Percentiles rank a stretch among this genome's conserved stretches.
Evolutionary conservation across 208 protist genomes (phyloP).

Genomic region (Leishmania gerbilli): DNA sequence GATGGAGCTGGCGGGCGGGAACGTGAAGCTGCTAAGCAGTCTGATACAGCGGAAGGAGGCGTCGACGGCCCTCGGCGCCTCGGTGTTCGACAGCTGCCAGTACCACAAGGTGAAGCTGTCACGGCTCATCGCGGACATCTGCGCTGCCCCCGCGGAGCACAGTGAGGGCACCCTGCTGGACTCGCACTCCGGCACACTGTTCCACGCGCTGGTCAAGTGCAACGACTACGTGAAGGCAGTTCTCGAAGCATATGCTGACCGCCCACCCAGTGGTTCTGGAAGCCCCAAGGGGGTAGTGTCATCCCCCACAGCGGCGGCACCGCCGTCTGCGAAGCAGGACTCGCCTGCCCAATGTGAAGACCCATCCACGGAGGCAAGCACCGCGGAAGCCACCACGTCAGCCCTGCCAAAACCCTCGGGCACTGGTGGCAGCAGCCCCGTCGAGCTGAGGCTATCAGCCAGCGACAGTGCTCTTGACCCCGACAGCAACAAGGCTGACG

Average conservation of each 20-base stretch:
- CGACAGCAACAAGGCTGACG: constrained; percentile 9
- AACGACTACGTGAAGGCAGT: constrained; percentile 32
- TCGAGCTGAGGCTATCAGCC: constrained; percentile 15
- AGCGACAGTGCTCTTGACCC: neutral
- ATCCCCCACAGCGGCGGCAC: constrained; percentile 4
- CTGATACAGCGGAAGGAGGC: constrained; percentile 52
- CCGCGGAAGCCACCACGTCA: neutral
- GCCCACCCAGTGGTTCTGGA: constrained; percentile 5
- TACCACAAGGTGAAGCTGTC: constrained; percentile 73
- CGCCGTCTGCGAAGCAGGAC: neutral
- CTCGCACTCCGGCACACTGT: constrained; percentile 17
- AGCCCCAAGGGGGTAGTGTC: constrained; percentile 14
- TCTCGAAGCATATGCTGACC: constrained; percentile 23
- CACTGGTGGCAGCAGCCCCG: constrained; percentile 7
- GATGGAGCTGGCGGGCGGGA: constrained; percentile 50
- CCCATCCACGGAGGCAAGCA: neutral
- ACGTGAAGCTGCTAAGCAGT: constrained; percentile 60
- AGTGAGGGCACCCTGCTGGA: constrained; percentile 42
- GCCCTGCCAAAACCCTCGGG: neutral
- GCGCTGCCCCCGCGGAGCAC: constrained; percentile 31
- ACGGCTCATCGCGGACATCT: constrained; percentile 40
- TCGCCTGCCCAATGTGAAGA: neutral
- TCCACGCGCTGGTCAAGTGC: constrained; percentile 32
- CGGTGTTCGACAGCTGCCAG: constrained; percentile 68
- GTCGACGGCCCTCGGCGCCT: constrained; percentile 48